Evolutionary conservation across 2,329 filamentous ascomycete genomes (phyloP).

Genomic region (Dendryphion nanum): DNA sequence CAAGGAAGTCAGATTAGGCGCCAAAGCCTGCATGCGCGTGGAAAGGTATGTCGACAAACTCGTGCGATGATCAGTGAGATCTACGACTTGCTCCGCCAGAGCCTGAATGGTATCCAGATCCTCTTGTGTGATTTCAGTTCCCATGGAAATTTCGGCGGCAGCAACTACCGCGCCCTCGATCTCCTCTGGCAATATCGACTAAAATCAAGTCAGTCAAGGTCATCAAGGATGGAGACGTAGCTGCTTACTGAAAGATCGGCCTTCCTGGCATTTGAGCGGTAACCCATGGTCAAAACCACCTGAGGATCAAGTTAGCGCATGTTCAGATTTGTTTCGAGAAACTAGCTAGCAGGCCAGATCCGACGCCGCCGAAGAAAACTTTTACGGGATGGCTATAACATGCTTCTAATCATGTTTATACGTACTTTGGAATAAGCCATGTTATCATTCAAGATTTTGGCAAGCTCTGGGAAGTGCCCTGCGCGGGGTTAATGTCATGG

Average conservation of each 20-base stretch:
- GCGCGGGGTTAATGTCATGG: no score
- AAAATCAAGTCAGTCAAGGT: background rate
- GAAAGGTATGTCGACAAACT: slow-evolving; percentile 87
- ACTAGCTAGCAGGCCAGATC: no score
- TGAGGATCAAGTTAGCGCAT: no score
- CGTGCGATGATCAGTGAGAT: slow-evolving; percentile 84
- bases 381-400: no score
- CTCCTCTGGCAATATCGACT: slow-evolving; percentile 84
- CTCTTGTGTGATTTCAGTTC: slow-evolving; percentile 90
- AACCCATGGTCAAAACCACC: slow-evolving; percentile 84
- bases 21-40: slow-evolving; percentile 93
- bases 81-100: slow-evolving; percentile 89
- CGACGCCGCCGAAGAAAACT: no score
- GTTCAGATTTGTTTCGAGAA: no score
- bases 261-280: slow-evolving; percentile 75
- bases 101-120: slow-evolving; percentile 91
- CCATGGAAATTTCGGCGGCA: slow-evolving; percentile 96
- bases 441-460: slow-evolving; percentile 89
- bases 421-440: slow-evolving; percentile 85
- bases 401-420: no score
- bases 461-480: slow-evolving; percentile 99
- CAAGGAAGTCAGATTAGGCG: slow-evolving; percentile 90
- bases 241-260: slow-evolving; percentile 69
- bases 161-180: slow-evolving; percentile 89
- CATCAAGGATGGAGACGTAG: slow-evolving; percentile 1